phyloP scores from a whole-genome alignment of 139 green algal species.

The Chlorella sp. region DNA sequence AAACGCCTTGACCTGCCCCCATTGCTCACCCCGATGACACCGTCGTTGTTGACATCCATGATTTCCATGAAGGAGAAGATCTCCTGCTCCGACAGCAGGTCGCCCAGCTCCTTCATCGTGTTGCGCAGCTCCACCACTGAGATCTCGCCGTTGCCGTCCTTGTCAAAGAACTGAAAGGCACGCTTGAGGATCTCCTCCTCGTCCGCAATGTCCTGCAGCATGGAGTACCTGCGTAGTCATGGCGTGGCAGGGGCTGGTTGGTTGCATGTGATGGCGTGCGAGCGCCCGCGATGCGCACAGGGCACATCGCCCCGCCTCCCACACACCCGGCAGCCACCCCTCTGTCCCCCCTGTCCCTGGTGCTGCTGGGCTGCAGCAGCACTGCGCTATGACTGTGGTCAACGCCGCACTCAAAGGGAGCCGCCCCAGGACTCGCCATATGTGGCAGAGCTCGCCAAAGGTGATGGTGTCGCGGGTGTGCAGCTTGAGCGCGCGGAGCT shows the following conservation, averaged over 20 bases:
- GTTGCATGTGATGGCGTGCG: too few relatives aligned
- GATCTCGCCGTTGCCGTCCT: conserved; percentile 31
- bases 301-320: too few relatives aligned
- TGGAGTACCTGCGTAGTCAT: conserved; percentile 34
- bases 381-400: neutral
- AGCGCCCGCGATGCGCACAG: too few relatives aligned
- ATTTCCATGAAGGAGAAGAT: conserved; percentile 32
- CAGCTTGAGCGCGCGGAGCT: conserved; percentile 32
- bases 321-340: neutral
- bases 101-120: conserved; percentile 49
- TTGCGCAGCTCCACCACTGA: conserved; percentile 30
- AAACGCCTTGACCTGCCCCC: too few relatives aligned
- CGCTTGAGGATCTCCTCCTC: conserved; percentile 42
- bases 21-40: conserved; percentile 49
- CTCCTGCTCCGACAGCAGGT: conserved; percentile 46
- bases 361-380: neutral
- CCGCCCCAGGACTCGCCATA: conserved; percentile 29
- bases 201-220: conserved; percentile 40
- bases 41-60: conserved; percentile 52
- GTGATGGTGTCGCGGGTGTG: conserved; percentile 17
- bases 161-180: conserved; percentile 51
- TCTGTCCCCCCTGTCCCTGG: too few relatives aligned
- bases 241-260: too few relatives aligned
- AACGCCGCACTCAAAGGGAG: neutral
- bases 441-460: conserved; percentile 39